Conservation (phyloP, 345 rosid genomes). For the Murraya paniculata region DNA sequence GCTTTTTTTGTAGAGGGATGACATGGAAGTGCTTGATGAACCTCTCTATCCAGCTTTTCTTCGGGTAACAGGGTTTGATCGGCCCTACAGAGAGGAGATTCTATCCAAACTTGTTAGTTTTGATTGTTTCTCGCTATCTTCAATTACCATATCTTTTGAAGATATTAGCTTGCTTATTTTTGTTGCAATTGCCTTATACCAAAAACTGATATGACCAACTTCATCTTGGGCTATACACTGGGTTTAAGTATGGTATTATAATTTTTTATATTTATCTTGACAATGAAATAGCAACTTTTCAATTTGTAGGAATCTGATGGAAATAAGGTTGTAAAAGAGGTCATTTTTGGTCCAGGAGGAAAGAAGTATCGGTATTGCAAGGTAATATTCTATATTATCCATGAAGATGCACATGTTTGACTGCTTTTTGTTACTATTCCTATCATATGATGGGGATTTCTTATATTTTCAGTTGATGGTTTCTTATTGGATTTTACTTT, state of each 20-base stretch:
- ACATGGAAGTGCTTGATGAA: slow-evolving; percentile 72
- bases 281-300: not conserved
- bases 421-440: not conserved
- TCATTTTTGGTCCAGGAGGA: slow-evolving; percentile 64
- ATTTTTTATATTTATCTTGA: not conserved
- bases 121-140: not conserved
- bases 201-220: not conserved
- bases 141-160: not conserved
- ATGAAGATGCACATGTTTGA: not conserved
- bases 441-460: not conserved
- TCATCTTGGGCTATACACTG: not conserved
- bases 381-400: slow-evolving; percentile 39
- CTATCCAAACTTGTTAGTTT: slow-evolving; percentile 56
- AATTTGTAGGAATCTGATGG: slow-evolving; percentile 60
- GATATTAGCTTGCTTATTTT: not conserved
- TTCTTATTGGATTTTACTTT: not conserved
- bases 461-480: not conserved
- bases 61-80: slow-evolving; percentile 42
- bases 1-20: slow-evolving; percentile 56
- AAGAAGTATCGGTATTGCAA: slow-evolving; percentile 79
- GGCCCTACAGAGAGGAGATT: slow-evolving; percentile 68
- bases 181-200: not conserved
- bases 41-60: slow-evolving; percentile 68
- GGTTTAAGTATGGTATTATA: not conserved
- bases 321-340: slow-evolving; percentile 59